Evolutionary conservation across 352 stramenopile genomes (phyloP), one percentile per base, ranked within the genome.

Genomic region (Peronosclerospora sorghi): DNA sequence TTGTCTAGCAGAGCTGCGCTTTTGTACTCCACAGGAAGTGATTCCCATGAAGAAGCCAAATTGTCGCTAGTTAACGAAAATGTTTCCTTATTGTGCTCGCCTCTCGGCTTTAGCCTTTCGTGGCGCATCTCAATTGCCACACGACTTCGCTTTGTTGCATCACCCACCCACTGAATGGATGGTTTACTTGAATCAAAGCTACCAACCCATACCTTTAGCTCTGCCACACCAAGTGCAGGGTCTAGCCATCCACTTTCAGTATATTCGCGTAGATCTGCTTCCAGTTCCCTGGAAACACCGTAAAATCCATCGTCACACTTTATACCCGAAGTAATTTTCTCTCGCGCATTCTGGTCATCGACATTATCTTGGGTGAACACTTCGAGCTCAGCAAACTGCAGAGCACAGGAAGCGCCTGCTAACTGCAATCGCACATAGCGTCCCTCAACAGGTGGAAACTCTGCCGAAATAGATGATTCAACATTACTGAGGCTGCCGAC

Each of bases 301-400:
- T 73, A 90, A 24, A 84, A 71, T 12, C 77, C 74, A 45, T 87
- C 77, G n/a, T 62, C 51, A 4, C 48, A 26, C 24, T 65, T 41
- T 21, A 51, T 8, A 17, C 18, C 29, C 8, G 9, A 43, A n/a
- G n/a, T 1, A 17, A 23, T 46, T 8, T 35, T 23, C 5, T 37
- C 8, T 17, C 24, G 41, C 7, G 14, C n/a, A 15, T 28, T 13
- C 15, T 53, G 23, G 9, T 17, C 17, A 5, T 46, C 36, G 24
- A 21, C 26, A 24, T 28, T 0, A 41, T 62, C 51, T 28, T 53
- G 51, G 2, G 51, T 34, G 28, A 86, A 62, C 15, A 85, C 62
- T 51, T 89, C 56, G 0, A 89, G 20, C 42, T 89, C 69, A 2
- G 73, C 71, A 54, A 89, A 83, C 36, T 82, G 69, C 18, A 86